Evolutionary conservation across 1,284 basidiomycete species (phyloP).

Genomic region (Taiwanofungus camphoratus): DNA sequence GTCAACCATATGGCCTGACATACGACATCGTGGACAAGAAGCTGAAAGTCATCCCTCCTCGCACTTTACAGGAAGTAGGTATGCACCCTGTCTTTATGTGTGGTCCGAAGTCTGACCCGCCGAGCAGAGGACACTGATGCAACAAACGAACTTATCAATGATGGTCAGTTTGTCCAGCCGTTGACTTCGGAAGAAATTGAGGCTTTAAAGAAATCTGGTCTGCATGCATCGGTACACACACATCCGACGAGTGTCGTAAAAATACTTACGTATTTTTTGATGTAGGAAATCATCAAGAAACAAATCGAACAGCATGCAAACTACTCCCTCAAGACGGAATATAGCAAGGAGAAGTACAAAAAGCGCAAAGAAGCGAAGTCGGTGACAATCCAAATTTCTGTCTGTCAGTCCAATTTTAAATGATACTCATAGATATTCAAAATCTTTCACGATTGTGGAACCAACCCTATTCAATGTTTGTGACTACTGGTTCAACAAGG

Average conservation of each 20-base stretch:
- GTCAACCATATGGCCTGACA: conserved; percentile 69
- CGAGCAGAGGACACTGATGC: conserved; percentile 80
- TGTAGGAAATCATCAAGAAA: conserved; percentile 86
- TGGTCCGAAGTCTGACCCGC: conserved; percentile 9
- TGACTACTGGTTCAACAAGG: conserved; percentile 84
- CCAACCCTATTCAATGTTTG: conserved; percentile 87
- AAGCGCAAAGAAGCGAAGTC: conserved; percentile 95
- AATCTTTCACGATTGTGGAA: conserved; percentile 83
- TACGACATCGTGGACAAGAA: conserved; percentile 73
- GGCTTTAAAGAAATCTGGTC: conserved; percentile 69
- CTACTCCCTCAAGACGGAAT: conserved; percentile 90
- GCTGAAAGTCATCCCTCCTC: conserved; percentile 55
- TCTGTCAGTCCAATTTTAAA: neutral
- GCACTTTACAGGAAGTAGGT: conserved; percentile 71
- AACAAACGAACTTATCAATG: conserved; percentile 85
- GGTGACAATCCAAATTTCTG: conserved; percentile 18
- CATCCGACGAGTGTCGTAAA: too few species aligned
- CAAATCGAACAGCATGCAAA: conserved; percentile 90
- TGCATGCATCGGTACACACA: conserved; percentile 69
- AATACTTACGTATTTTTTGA: neutral
- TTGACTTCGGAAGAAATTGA: conserved; percentile 79
- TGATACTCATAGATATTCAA: conserved; percentile 63
- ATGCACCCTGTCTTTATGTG: conserved; percentile 18
- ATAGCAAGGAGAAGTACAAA: conserved; percentile 95
- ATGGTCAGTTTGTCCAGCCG: conserved; percentile 73